Percentiles rank a stretch among this genome's conserved stretches.
Evolutionary conservation across 2,329 filamentous ascomycete genomes (phyloP).

Genomic region (Aschersonia sp.): DNA sequence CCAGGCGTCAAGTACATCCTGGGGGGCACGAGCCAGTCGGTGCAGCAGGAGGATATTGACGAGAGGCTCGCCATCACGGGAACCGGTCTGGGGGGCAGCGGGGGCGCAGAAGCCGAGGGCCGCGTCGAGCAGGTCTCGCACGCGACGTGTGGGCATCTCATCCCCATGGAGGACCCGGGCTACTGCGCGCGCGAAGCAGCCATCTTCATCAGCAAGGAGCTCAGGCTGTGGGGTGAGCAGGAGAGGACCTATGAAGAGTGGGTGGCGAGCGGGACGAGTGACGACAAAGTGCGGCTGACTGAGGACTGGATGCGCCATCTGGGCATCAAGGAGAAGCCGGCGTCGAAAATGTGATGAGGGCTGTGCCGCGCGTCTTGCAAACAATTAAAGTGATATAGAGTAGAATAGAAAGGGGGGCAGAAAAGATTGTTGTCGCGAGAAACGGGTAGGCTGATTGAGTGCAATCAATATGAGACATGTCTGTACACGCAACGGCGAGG

Average conservation of each 20-base stretch:
- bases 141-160: conserved; percentile 57
- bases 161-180: conserved; percentile 66
- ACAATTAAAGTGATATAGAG: not conserved
- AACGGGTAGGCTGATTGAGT: no score
- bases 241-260: conserved; percentile 43
- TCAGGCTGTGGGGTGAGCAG: conserved; percentile 41
- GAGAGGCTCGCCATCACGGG: conserved; percentile 53
- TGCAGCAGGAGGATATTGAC: conserved; percentile 30
- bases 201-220: conserved; percentile 40
- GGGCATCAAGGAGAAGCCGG: conserved; percentile 10
- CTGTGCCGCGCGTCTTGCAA: not conserved
- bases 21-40: conserved; percentile 44
- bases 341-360: conserved; percentile 13
- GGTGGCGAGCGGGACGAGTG: conserved; percentile 26
- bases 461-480: no score
- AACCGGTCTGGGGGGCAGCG: conserved; percentile 49
- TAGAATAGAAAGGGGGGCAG: not conserved
- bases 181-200: conserved; percentile 49
- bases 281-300: conserved; percentile 36
- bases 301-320: conserved; percentile 42
- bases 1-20: conserved; percentile 58
- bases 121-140: conserved; percentile 53
- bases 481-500: not conserved
- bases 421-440: not conserved
- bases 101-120: conserved; percentile 42